Evolutionary conservation across 23 red algal species (phyloP).

Genomic region (Gracilaria domingensis): DNA sequence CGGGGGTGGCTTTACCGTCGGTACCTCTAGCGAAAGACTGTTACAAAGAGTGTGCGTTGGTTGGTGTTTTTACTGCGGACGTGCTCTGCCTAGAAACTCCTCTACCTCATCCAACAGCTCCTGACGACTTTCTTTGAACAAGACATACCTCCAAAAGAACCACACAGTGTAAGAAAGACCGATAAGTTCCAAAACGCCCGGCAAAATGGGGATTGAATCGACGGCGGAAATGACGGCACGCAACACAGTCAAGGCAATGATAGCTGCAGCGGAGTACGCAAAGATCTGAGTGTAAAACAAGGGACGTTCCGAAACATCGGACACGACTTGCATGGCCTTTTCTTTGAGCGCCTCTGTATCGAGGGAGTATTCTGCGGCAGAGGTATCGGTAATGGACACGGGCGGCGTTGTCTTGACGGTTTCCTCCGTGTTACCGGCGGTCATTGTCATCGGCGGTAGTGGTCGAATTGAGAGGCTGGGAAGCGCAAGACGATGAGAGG

Average conservation of each 20-base stretch:
- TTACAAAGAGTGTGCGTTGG: background rate
- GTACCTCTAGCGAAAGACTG: background rate
- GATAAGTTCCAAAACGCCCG: constrained; percentile 74
- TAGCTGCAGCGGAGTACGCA: constrained; percentile 46
- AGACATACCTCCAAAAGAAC: constrained; percentile 85
- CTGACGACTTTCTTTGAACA: constrained; percentile 73
- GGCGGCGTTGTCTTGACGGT: background rate
- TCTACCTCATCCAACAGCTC: constrained; percentile 83
- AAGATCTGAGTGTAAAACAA: constrained; percentile 72
- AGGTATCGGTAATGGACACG: background rate
- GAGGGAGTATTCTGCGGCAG: constrained; percentile 27
- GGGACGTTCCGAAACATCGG: constrained; percentile 69
- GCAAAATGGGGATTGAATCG: constrained; percentile 76
- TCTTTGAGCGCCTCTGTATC: constrained; percentile 67
- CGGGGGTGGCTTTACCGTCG: too few relatives aligned
- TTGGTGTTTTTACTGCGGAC: constrained; percentile 34
- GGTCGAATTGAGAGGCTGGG: background rate
- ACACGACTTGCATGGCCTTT: constrained; percentile 55
- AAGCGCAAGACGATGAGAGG: background rate
- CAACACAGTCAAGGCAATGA: constrained; percentile 56
- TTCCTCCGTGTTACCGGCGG: constrained; percentile 3
- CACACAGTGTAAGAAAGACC: constrained; percentile 83
- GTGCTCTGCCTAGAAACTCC: constrained; percentile 77
- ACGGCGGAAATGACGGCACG: constrained; percentile 78
- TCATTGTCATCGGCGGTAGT: background rate